Conservation (phyloP, 2,329 filamentous ascomycete genomes). For the Thermochaetoides dissita region DNA sequence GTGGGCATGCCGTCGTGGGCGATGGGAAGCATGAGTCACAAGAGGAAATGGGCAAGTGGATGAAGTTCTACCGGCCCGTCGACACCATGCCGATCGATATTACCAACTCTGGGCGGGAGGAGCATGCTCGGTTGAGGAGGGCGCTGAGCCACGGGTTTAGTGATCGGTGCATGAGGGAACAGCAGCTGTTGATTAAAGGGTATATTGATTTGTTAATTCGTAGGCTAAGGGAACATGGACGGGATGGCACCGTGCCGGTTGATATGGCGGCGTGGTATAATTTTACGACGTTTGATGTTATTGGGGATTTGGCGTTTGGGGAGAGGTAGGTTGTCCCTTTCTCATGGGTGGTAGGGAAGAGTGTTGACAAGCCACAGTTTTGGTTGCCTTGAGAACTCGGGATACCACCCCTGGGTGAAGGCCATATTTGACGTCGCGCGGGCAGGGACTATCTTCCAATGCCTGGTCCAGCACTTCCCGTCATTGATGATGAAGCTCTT, state of each 20-base stretch:
- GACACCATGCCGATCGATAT: slow-evolving; percentile 18
- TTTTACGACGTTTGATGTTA: slow-evolving; percentile 21
- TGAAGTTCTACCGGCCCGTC: slow-evolving; percentile 17
- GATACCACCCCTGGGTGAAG: slow-evolving; percentile 16
- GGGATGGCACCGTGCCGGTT: slow-evolving; percentile 8
- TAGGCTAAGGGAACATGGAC: slow-evolving; percentile 14
- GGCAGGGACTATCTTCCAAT: slow-evolving; percentile 12
- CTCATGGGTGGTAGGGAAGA: too few species aligned
- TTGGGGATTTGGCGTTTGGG: slow-evolving; percentile 18
- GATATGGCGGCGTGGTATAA: slow-evolving; percentile 22
- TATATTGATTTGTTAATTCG: slow-evolving; percentile 25
- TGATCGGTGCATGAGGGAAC: slow-evolving; percentile 25
- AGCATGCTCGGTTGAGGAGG: slow-evolving; percentile 22
- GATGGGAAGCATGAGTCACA: background rate
- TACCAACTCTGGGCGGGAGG: slow-evolving; percentile 19
- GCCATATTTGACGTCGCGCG: slow-evolving; percentile 13
- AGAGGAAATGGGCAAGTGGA: slow-evolving; percentile 20
- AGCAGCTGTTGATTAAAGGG: slow-evolving; percentile 25
- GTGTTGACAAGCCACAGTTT: slow-evolving; percentile 9
- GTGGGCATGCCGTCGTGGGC: background rate
- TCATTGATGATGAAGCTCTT: slow-evolving; percentile 8
- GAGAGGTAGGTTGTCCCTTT: slow-evolving; percentile 8
- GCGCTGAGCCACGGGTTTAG: slow-evolving; percentile 27
- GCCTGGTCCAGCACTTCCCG: slow-evolving; percentile 6
- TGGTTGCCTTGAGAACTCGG: slow-evolving; percentile 11